A percentile compares a stretch with the other conserved stretches of the same genome.
phyloP scores from a whole-genome alignment of 139 green algal genomes.

The Tetratostichococcus sp. region DNA sequence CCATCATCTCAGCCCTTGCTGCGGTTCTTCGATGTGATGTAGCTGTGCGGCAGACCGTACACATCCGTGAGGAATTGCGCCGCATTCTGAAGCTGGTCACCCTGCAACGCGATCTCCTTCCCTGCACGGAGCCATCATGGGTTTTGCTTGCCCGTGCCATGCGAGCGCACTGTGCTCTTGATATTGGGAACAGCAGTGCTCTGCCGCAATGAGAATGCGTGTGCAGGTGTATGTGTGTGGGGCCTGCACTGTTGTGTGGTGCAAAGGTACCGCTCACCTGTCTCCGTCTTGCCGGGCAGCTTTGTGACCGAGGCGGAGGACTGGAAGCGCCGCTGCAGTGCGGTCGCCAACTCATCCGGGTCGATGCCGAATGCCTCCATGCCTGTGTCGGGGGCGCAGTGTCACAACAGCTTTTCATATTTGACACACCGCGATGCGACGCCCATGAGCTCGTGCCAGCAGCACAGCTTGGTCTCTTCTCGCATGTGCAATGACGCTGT shows the following conservation, averaged over 20 bases:
- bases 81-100: slow-evolving; percentile 5
- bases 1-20: not conserved
- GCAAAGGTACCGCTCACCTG: no score
- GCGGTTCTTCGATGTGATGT: not conserved
- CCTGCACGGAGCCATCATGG: not conserved
- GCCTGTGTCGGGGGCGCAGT: no score
- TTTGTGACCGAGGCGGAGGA: slow-evolving; percentile 15
- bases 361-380: slow-evolving; percentile 24
- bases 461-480: no score
- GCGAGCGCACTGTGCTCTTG: no score
- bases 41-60: not conserved
- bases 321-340: slow-evolving; percentile 19
- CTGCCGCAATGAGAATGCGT: not conserved
- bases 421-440: no score
- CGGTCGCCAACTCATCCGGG: slow-evolving; percentile 4
- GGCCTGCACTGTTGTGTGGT: no score
- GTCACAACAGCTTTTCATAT: no score
- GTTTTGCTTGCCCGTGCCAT: no score
- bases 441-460: no score
- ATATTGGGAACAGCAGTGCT: no score
- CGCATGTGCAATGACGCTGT: no score
- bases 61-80: not conserved
- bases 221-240: no score
- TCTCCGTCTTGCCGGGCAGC: slow-evolving; percentile 25
- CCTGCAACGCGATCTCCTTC: slow-evolving; percentile 29